Conservation (phyloP, 2,329 filamentous ascomycete species). For the Hypocreales sp. region DNA sequence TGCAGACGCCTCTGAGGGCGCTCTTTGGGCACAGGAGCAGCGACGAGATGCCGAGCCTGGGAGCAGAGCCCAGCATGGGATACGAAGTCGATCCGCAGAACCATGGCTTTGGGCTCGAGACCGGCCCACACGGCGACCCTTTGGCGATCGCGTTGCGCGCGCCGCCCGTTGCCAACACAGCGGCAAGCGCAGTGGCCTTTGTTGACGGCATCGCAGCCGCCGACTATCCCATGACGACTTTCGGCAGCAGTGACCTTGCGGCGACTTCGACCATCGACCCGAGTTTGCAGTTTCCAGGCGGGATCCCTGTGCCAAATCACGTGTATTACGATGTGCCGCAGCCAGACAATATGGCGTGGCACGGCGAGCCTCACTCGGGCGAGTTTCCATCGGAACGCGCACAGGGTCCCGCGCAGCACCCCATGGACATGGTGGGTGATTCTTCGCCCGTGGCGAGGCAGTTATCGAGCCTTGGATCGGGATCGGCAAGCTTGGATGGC, state of each 20-base stretch:
- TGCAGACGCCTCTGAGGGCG: constrained; percentile 5
- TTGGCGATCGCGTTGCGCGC: not conserved
- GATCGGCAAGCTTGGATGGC: not conserved
- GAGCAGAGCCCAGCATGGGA: not conserved
- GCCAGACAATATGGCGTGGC: not conserved
- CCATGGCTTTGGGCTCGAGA: constrained; percentile 1
- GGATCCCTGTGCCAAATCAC: not conserved
- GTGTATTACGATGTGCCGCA: not conserved
- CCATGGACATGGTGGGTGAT: not conserved
- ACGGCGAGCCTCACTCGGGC: not conserved
- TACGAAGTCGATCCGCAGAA: not conserved
- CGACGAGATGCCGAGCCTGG: not conserved
- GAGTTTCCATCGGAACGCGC: not conserved
- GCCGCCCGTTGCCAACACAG: not conserved
- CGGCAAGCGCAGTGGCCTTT: not conserved
- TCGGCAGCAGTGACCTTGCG: constrained; percentile 1
- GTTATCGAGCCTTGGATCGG: not conserved
- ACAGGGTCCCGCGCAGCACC: not conserved
- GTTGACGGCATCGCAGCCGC: not conserved
- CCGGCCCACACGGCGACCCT: constrained; percentile 1
- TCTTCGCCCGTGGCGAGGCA: constrained; percentile 2
- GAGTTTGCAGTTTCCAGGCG: constrained; percentile 3
- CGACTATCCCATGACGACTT: constrained; percentile 1
- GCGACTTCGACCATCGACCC: constrained; percentile 5
- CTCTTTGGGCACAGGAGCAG: constrained; percentile 2